These are phyloP conservation scores for Talaromyces marneffei DNA, from an alignment of 2,329 filamentous ascomycete genomes.

Conservation along the genomic window DNA sequence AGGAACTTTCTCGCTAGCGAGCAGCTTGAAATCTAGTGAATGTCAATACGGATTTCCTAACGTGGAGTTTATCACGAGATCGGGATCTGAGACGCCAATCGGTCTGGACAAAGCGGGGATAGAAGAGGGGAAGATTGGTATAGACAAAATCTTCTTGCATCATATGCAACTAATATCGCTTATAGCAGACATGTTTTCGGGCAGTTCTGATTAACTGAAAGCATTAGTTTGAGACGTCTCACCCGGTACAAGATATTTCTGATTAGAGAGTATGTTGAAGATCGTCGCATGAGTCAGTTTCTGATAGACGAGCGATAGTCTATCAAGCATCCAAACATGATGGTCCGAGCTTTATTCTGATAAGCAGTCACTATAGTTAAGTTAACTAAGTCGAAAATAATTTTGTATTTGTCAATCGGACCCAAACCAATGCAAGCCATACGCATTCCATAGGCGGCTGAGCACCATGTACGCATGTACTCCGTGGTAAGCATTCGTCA, in stretches of 20 bases:
- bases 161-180: neutral
- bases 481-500: neutral
- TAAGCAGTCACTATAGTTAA: neutral
- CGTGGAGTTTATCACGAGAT: neutral
- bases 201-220: neutral
- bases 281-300: slow-evolving; percentile 1
- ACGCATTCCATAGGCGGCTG: neutral
- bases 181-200: neutral
- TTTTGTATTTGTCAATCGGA: neutral
- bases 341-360: slow-evolving; percentile 1
- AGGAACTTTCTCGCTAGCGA: neutral
- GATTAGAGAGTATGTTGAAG: neutral
- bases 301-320: neutral
- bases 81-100: neutral
- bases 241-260: neutral
- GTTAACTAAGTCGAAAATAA: too few relatives aligned
- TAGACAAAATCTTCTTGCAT: neutral
- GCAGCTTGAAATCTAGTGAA: neutral
- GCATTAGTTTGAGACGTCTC: neutral
- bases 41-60: neutral
- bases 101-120: slow-evolving; percentile 1
- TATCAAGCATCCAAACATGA: neutral
- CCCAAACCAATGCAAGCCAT: slow-evolving; percentile 2
- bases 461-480: neutral
- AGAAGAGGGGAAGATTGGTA: neutral